A percentile compares a stretch with the other conserved stretches of the same genome.
Evolutionary conservation across 352 stramenopile genomes (phyloP).

Genomic region (Poterioochromonas sp.): DNA sequence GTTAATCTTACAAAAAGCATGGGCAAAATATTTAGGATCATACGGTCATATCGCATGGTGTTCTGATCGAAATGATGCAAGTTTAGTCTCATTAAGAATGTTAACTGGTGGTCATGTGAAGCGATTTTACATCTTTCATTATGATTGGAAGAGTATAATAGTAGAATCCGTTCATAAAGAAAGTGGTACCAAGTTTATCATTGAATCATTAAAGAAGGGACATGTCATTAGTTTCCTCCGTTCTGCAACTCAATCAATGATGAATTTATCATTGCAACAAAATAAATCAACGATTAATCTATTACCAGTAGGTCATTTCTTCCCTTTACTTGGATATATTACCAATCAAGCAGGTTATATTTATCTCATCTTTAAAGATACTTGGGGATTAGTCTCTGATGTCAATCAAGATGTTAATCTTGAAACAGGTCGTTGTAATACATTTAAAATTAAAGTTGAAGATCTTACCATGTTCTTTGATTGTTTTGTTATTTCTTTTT

Average conservation of each 20-base stretch:
- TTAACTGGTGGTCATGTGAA: conserved; percentile 7
- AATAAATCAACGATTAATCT: neutral
- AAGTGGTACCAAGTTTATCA: neutral
- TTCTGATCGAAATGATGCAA: neutral
- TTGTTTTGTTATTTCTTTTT: neutral
- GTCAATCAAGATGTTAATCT: neutral
- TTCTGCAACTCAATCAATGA: neutral
- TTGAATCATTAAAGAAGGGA: neutral
- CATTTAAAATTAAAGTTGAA: conserved; percentile 9
- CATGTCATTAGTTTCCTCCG: neutral
- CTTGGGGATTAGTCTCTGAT: conserved; percentile 15
- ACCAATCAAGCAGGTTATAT: neutral
- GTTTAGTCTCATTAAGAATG: neutral
- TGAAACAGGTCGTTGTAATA: neutral
- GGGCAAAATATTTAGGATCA: conserved; percentile 21
- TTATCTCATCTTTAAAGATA: conserved; percentile 2
- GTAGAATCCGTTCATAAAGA: neutral
- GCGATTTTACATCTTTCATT: neutral
- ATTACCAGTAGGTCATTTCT: neutral
- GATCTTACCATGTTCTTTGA: neutral
- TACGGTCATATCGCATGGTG: conserved; percentile 1
- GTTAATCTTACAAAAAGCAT: conserved; percentile 6
- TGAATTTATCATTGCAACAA: neutral
- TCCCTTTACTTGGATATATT: conserved; percentile 1
- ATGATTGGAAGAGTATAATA: neutral